Evolutionary conservation across 805 yeast genomes (phyloP), one percentile per base, ranked within the genome.

Genomic region (Starmerella vitae): DNA sequence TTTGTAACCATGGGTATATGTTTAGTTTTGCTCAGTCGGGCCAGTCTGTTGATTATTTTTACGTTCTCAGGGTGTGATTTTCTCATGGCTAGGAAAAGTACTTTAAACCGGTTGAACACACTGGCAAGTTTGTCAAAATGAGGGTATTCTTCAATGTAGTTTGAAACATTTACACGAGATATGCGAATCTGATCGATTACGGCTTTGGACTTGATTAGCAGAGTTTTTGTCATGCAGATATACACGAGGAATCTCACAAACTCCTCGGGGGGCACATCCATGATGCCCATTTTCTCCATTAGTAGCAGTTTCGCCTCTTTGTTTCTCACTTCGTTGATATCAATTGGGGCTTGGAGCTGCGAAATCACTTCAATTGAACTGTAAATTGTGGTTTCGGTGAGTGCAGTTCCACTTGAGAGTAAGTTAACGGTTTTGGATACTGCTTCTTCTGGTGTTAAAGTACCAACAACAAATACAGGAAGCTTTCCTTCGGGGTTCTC

Each of bases 91-190:
- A 36, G 5, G 22, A 36, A 36, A 3, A 36, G 12, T 3, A n/a
- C 14, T 34, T 30, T 36, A 24, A 29, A 36, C 9, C 39, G 34
- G 21, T 36, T 36, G 39, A 36, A 36, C 4, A 30, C 19, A 4
- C 21, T 5, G 17, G 39, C 34, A 3, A 36, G 39, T 10, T 9
- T 3, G 18, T 20, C 20, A 7, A 36, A 13, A 13, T 19, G 30
- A 12, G 30, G 18, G 14, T 36, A 36, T 12, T 19, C 15, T 7
- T 5, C 14, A 28, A 28, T 7, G 3, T n/a, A 7, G 12, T 9
- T 4, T 5, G 28, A 5, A 13, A 36, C 18, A 18, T 36, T 14
- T n/a, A 9, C 6, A 5, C 12, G 15, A 17, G 29, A 20, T 6
- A 6, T 7, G 7, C 5, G 12, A 3, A 36, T 30, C 22, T 12